Base-by-base conservation (phyloP, 345 rosid genomes). In the Acer negundo region DNA sequence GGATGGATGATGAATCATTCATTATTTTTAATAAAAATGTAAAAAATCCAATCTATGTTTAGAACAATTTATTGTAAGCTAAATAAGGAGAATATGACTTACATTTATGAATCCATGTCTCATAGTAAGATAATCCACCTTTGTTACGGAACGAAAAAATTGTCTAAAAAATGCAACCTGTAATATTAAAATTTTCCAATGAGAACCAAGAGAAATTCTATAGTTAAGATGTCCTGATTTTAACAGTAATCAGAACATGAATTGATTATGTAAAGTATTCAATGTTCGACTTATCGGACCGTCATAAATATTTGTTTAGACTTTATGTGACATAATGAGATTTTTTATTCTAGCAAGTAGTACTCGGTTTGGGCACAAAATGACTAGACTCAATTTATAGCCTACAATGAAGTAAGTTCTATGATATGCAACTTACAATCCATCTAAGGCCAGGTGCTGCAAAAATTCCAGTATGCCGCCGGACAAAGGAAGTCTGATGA, bases 111-210 rank as follows among this genome's bases (percentile, higher is more conserved):
- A 87, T 22, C 90, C 90, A 44, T 77, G 79, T 65, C 90, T 73
- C 81, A 86, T 84, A 0, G 89, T 84, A 68, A 84, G 28, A 72
- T 82, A 86, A 42, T 86, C 89, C 61, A 84, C 83, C 80, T 86
- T 86, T 17, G 84, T 66, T 13, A 84, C 87, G 10, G 89, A 86
- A 67, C 63, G 77, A 47, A 82, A 80, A 78, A 86, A 86, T 44
- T 80, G 89, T 75, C 87, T 82, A 72, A 84, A 82, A 70, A 84
- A 86, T 6, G 87, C 86, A 6, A 84, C 87, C 89, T 84, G 83
- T 23, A 64, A 77, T 23, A 20, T 20, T 42, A 9, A 1, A 31
- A 40, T 9, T 49, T 23, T 24, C 23, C 3, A 58, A 40, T 56
- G 5, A 59, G 13, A n/a, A 53, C 16, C 38, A 0, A 49, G 4